Evolutionary conservation across 345 rosid genomes (phyloP), one percentile per base, ranked within the genome.

Genomic region (Salix viminalis): DNA sequence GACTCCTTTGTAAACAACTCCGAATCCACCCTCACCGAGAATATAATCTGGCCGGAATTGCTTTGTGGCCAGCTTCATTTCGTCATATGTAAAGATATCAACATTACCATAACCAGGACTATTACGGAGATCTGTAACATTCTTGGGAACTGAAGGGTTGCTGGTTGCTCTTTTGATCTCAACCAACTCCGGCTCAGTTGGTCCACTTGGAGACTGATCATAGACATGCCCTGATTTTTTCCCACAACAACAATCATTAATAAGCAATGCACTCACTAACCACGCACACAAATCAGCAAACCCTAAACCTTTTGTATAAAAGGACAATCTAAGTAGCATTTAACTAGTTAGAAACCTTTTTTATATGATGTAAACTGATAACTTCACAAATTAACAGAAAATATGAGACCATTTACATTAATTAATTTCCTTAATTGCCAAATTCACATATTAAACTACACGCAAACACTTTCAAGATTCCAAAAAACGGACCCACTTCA

Each of bases 21-120:
- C 99, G 61, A 96, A 96, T 18, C 99, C 99, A 65, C 99, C 99
- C 60, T 94, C 97, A 0, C 99, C 99, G 1, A 96, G 91, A 30
- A 96, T 91, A 73, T 80, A 88, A 85, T 94, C 96, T 1, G 98
- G 94, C 56, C 94, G 85, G 78, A 96, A 96, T 75, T 82, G 87
- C 83, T 90, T 90, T 5, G 99, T 92, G n/a, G 95, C 98, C 81
- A 91, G 66, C 77, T 83, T 89, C 92, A 88, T 94, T 84, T 96
- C 98, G 66, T 84, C 79, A 46, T 96, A 96, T 4, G 92, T 91
- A 81, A 96, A 94, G 54, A 91, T 87, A 82, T 94, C 93, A 26
- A 90, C 98, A 79, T 96, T 88, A 50, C 71, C 65, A 70, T 88
- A 91, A 72, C 90, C 94, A 0, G 98, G 90, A 75, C 69, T 89